These are phyloP conservation scores for Sinapis alba DNA, from an alignment of 441 rosid genomes.

Conservation along the genomic window DNA sequence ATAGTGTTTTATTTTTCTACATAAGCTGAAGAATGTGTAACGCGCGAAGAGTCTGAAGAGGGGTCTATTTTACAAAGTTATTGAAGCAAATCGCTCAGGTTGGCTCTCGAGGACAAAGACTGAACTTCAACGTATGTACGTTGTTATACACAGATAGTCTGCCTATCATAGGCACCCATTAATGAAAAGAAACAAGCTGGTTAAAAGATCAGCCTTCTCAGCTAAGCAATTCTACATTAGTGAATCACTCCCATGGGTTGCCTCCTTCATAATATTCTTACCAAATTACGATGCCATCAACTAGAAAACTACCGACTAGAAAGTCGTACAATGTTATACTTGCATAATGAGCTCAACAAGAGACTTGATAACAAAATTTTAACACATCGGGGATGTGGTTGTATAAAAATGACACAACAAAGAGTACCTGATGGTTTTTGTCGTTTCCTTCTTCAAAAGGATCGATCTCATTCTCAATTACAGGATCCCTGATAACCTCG, in stretches of 20 bases:
- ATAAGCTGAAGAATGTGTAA: conserved; percentile 10
- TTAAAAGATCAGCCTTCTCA: conserved; percentile 12
- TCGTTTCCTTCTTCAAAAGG: conserved; percentile 89
- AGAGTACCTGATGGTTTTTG: conserved; percentile 78
- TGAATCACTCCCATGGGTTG: background rate
- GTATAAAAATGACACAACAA: conserved; percentile 13
- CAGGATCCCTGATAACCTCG: conserved; percentile 89
- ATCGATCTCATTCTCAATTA: conserved; percentile 82
- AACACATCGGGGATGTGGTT: background rate
- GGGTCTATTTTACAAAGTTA: conserved; percentile 2
- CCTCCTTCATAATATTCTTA: conserved; percentile 8
- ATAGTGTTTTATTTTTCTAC: conserved; percentile 8
- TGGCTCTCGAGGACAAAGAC: background rate
- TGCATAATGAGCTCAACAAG: conserved; percentile 8
- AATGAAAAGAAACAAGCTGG: conserved; percentile 2
- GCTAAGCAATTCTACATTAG: conserved; percentile 12
- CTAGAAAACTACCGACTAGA: conserved; percentile 30
- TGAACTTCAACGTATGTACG: background rate
- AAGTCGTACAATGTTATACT: conserved; percentile 13
- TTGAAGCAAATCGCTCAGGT: conserved; percentile 18
- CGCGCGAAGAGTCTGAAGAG: background rate
- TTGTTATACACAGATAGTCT: conserved; percentile 6
- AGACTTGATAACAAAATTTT: conserved; percentile 20
- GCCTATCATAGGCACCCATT: conserved; percentile 10
- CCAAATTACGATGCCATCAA: conserved; percentile 5